A percentile compares a stretch with the other conserved stretches of the same genome.
Evolutionary conservation across 345 rosid species (phyloP).

Genomic region (Psidium friedrichsthalianum): DNA sequence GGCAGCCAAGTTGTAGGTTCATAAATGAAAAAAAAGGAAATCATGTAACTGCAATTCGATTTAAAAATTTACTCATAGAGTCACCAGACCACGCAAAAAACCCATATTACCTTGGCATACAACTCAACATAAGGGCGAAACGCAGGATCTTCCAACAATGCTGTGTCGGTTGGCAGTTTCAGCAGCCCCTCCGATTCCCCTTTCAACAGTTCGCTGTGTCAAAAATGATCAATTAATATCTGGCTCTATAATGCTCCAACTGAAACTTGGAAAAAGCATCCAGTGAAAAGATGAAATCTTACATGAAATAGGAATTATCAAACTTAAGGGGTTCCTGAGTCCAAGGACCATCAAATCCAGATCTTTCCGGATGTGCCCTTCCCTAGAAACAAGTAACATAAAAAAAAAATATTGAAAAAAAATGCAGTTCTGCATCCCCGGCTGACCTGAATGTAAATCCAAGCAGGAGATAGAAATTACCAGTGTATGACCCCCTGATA

Average conservation of each 20-base stretch:
- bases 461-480: slow-evolving; percentile 10
- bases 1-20: not conserved
- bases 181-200: slow-evolving; percentile 74
- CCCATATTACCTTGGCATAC: slow-evolving; percentile 60
- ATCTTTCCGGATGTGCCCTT: slow-evolving; percentile 86
- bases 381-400: slow-evolving; percentile 39
- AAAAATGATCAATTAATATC: not conserved
- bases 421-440: not conserved
- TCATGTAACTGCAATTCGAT: not conserved
- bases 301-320: slow-evolving; percentile 92
- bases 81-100: not conserved
- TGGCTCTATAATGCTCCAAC: not conserved
- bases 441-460: not conserved
- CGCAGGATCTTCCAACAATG: slow-evolving; percentile 51
- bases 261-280: not conserved
- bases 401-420: not conserved
- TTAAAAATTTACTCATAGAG: not conserved
- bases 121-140: slow-evolving; percentile 68
- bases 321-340: slow-evolving; percentile 85
- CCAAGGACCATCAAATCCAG: slow-evolving; percentile 98
- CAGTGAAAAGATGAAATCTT: slow-evolving; percentile 11
- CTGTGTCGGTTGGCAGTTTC: slow-evolving; percentile 81
- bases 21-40: not conserved
- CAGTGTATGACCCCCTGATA: slow-evolving; percentile 45
- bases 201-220: slow-evolving; percentile 50